A percentile compares a stretch with the other conserved stretches of the same genome.
Evolutionary conservation across 306 rosid genomes (phyloP).

Genomic region (Quercus wislizeni): DNA sequence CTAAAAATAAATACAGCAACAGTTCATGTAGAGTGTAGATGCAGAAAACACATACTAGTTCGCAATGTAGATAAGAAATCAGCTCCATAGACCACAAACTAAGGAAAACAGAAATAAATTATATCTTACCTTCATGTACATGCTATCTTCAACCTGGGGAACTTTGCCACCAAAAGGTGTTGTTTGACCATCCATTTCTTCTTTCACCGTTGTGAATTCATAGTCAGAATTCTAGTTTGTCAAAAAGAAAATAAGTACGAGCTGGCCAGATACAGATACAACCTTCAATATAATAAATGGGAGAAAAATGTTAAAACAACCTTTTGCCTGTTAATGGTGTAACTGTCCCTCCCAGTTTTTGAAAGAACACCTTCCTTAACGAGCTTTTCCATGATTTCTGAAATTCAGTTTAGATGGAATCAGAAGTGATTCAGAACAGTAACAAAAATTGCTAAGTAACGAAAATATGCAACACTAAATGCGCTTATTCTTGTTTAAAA

Average conservation of each 20-base stretch:
- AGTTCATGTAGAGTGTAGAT: neutral
- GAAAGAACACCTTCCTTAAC: slow-evolving; percentile 61
- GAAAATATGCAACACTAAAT: slow-evolving; percentile 4
- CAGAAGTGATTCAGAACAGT: slow-evolving; percentile 17
- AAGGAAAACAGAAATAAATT: slow-evolving; percentile 2
- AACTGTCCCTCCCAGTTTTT: slow-evolving; percentile 56
- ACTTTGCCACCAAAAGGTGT: slow-evolving; percentile 33
- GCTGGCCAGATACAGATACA: neutral
- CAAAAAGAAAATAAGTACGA: neutral
- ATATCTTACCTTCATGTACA: slow-evolving; percentile 71
- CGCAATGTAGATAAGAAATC: neutral
- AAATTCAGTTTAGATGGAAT: slow-evolving; percentile 23
- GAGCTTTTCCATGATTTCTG: slow-evolving; percentile 78
- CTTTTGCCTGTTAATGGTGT: slow-evolving; percentile 60
- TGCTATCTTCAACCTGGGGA: slow-evolving; percentile 45
- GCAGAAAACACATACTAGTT: neutral
- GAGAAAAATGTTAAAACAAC: slow-evolving; percentile 28
- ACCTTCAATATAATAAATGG: neutral
- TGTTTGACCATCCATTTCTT: slow-evolving; percentile 54
- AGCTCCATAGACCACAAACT: neutral
- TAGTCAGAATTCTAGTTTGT: slow-evolving; percentile 54
- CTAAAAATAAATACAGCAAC: neutral
- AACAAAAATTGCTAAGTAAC: slow-evolving; percentile 2
- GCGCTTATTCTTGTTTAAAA: neutral
- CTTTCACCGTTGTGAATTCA: slow-evolving; percentile 69